Evolutionary conservation across 139 green algal species (phyloP).

Genomic region (Diplosphaera chodatii): DNA sequence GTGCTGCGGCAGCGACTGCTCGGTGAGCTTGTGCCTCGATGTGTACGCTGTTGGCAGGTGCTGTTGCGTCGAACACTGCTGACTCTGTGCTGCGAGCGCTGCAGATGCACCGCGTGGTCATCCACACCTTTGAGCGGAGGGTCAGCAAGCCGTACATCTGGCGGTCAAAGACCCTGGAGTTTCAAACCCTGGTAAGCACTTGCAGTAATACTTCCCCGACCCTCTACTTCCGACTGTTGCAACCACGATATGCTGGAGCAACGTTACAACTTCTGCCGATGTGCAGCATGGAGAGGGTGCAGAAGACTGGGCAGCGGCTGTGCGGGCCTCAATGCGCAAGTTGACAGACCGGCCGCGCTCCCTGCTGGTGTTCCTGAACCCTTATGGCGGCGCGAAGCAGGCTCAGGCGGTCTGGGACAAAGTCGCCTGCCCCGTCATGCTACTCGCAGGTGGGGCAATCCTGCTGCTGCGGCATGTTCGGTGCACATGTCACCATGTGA

Average conservation of each 20-base stretch:
- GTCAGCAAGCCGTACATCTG: constrained; percentile 22
- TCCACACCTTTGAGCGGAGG: constrained; percentile 34
- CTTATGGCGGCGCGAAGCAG: constrained; percentile 45
- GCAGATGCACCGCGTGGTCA: constrained; percentile 33
- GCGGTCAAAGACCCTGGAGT: constrained; percentile 18
- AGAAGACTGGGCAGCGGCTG: constrained; percentile 28
- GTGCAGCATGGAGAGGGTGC: constrained; percentile 16
- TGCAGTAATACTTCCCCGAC: not conserved
- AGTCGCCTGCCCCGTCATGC: constrained; percentile 22
- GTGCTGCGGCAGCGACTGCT: not conserved
- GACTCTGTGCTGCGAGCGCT: too few species aligned
- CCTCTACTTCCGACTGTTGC: not conserved
- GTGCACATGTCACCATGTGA: too few species aligned
- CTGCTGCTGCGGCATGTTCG: too few species aligned
- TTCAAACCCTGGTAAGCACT: constrained; percentile 12
- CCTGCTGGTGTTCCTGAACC: constrained; percentile 82
- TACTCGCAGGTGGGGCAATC: constrained; percentile 3
- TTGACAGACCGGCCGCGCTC: constrained; percentile 32
- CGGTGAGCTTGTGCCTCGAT: too few species aligned
- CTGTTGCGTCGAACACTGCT: too few species aligned
- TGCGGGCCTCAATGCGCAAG: constrained; percentile 17
- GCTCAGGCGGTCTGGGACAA: constrained; percentile 41
- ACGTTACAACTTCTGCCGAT: not conserved
- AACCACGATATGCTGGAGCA: not conserved
- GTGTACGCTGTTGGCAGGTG: too few species aligned